Percentiles rank a stretch among this genome's conserved stretches.
phyloP scores from a whole-genome alignment of 371 early-diverging fungal genomes.

The Dichotomocladium elegans region DNA sequence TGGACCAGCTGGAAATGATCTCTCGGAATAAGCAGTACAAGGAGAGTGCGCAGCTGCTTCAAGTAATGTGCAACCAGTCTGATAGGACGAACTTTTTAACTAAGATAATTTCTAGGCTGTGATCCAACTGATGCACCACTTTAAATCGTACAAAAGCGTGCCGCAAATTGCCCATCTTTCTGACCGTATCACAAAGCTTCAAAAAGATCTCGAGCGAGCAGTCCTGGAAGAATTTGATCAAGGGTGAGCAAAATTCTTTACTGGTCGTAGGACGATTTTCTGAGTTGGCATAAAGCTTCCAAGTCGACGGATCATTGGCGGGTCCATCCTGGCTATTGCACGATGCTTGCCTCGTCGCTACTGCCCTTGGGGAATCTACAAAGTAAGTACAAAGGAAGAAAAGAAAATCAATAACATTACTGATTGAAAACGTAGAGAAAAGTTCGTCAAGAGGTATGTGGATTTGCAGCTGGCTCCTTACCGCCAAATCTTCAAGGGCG shows the following conservation, averaged over 20 bases:
- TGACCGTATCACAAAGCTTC: constrained; percentile 58
- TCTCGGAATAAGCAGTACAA: constrained; percentile 66
- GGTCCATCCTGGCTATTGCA: constrained; percentile 53
- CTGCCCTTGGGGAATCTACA: constrained; percentile 65
- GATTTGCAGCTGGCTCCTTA: constrained; percentile 85
- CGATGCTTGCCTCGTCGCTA: constrained; percentile 78
- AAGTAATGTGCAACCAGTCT: constrained; percentile 34
- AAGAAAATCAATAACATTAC: background rate
- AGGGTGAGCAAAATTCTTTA: constrained; percentile 27
- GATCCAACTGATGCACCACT: constrained; percentile 71
- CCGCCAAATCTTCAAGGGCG: constrained; percentile 69
- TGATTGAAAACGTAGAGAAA: constrained; percentile 16
- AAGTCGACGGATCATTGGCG: constrained; percentile 44
- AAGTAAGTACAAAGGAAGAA: constrained; percentile 40
- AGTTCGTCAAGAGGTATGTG: constrained; percentile 76
- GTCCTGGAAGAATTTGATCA: constrained; percentile 77
- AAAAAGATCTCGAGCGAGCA: constrained; percentile 63
- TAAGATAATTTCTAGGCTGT: constrained; percentile 55
- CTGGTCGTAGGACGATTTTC: background rate
- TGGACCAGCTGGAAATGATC: constrained; percentile 72
- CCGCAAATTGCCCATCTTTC: constrained; percentile 70
- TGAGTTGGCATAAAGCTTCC: constrained; percentile 30
- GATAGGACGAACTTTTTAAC: background rate
- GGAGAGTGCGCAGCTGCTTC: constrained; percentile 77
- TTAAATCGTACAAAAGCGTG: constrained; percentile 72